A percentile compares a stretch with the other conserved stretches of the same genome.
These are phyloP conservation scores for Aquanectria penicillioides DNA, from an alignment of 2,329 filamentous ascomycete species.

Conservation along the genomic window DNA sequence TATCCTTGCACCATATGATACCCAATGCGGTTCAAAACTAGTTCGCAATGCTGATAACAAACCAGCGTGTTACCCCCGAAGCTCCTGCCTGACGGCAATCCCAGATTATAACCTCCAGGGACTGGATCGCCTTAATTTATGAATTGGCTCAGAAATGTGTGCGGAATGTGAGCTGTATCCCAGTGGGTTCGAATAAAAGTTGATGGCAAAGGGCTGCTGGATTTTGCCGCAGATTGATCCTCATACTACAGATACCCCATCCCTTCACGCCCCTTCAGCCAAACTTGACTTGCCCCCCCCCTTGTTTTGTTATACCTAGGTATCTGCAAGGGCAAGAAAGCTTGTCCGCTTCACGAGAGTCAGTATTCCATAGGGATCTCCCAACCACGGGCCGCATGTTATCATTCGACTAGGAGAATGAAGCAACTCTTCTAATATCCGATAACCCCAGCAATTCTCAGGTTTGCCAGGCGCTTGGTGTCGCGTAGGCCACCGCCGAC, in stretches of 20 bases:
- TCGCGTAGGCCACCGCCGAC: background rate
- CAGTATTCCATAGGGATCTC: background rate
- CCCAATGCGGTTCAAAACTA: slow-evolving; percentile 7
- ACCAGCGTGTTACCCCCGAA: background rate
- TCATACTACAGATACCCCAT: slow-evolving; percentile 14
- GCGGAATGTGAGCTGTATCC: background rate
- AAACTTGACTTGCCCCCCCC: too few relatives aligned
- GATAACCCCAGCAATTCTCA: background rate
- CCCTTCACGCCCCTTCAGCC: slow-evolving; percentile 5
- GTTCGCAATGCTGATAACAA: background rate
- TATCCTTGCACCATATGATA: slow-evolving; percentile 18
- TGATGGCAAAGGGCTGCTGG: background rate
- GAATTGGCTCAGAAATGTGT: too few relatives aligned
- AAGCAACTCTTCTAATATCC: background rate
- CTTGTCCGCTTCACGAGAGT: slow-evolving; percentile 8
- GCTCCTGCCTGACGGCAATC: too few relatives aligned
- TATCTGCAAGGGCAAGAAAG: slow-evolving; percentile 13
- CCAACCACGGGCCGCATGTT: background rate
- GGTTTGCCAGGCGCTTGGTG: background rate
- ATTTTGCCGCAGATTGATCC: slow-evolving; percentile 2
- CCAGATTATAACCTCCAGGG: too few relatives aligned
- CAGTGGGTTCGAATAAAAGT: background rate
- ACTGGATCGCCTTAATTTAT: too few relatives aligned
- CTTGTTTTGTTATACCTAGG: too few relatives aligned
- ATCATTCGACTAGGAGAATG: too few relatives aligned